Percentiles rank a stretch among this genome's conserved stretches.
phyloP scores from a whole-genome alignment of 2,329 filamentous ascomycete species.

The Aspergillus pseudotamarii region DNA sequence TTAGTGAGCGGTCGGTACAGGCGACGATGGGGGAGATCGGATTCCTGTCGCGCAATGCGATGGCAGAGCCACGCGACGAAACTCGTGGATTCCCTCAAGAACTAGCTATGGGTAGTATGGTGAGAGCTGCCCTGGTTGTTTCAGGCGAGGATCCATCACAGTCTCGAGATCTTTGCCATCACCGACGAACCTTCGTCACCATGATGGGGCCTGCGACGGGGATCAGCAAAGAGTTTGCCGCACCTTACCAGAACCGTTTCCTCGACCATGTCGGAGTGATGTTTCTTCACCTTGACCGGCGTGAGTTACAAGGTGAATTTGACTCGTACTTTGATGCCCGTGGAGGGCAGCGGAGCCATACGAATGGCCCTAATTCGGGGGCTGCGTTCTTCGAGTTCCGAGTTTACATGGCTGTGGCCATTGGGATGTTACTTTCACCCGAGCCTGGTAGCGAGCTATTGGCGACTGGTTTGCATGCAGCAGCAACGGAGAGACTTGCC shows the following conservation, averaged over 20 bases:
- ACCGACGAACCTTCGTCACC: neutral
- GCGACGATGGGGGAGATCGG: slow-evolving; percentile 18
- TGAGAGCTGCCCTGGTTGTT: slow-evolving; percentile 11
- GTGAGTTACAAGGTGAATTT: neutral
- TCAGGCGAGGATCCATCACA: neutral
- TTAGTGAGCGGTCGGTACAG: neutral
- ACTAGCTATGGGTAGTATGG: slow-evolving; percentile 24
- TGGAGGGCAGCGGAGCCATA: neutral
- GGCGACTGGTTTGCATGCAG: neutral
- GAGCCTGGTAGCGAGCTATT: neutral
- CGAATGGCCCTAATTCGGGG: neutral
- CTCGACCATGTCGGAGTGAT: neutral
- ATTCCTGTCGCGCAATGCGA: slow-evolving; percentile 34
- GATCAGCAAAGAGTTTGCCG: neutral
- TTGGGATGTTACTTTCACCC: neutral
- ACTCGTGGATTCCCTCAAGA: slow-evolving; percentile 22
- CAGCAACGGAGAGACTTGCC: neutral
- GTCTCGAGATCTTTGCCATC: neutral
- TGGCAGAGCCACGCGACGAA: slow-evolving; percentile 33
- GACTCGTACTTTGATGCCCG: neutral
- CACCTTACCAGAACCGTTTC: neutral
- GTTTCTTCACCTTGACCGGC: neutral
- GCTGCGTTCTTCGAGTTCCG: neutral
- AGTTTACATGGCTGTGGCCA: neutral
- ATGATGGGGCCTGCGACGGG: neutral